These are phyloP conservation scores for Phytophthora fragariae DNA, from an alignment of 352 stramenopile genomes.

Conservation along the genomic window DNA sequence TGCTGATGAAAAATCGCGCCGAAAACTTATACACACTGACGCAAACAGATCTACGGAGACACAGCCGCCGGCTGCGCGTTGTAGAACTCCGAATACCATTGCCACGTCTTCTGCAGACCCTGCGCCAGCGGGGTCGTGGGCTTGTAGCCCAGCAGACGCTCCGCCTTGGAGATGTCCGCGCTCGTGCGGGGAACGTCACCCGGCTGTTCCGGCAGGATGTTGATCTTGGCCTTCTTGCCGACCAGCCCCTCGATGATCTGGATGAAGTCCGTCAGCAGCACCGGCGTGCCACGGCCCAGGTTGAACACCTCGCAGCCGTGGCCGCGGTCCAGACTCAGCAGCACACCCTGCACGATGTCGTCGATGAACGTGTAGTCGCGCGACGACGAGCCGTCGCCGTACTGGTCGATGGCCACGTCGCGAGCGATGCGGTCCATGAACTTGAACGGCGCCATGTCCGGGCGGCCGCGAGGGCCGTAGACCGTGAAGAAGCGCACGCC, in stretches of 20 bases:
- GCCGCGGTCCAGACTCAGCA: conserved; percentile 75
- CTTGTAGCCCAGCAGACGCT: conserved; percentile 95
- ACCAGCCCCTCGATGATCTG: conserved; percentile 94
- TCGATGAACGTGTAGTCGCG: conserved; percentile 99
- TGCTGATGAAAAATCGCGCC: not conserved
- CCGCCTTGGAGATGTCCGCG: conserved; percentile 96
- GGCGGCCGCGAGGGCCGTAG: conserved; percentile 95
- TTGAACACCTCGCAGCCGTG: conserved; percentile 97
- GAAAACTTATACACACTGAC: not conserved
- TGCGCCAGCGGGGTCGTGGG: conserved; percentile 94
- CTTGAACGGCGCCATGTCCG: conserved; percentile 99
- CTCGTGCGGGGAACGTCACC: conserved; percentile 97
- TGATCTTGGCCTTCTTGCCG: conserved; percentile 95
- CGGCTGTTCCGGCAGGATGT: conserved; percentile 94
- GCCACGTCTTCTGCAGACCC: conserved; percentile 93
- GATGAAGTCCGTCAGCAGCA: conserved; percentile 96
- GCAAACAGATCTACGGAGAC: conserved; percentile 5
- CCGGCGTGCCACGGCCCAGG: conserved; percentile 94
- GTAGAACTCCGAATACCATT: conserved; percentile 93
- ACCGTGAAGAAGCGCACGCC: conserved; percentile 99
- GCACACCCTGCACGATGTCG: conserved; percentile 97
- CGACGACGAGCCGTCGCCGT: conserved; percentile 94
- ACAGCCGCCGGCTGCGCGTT: not conserved
- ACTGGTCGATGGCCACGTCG: conserved; percentile 95
- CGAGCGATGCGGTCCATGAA: conserved; percentile 96